Base-by-base conservation (phyloP, 345 rosid species). In the Aquilaria yunnanensis region DNA sequence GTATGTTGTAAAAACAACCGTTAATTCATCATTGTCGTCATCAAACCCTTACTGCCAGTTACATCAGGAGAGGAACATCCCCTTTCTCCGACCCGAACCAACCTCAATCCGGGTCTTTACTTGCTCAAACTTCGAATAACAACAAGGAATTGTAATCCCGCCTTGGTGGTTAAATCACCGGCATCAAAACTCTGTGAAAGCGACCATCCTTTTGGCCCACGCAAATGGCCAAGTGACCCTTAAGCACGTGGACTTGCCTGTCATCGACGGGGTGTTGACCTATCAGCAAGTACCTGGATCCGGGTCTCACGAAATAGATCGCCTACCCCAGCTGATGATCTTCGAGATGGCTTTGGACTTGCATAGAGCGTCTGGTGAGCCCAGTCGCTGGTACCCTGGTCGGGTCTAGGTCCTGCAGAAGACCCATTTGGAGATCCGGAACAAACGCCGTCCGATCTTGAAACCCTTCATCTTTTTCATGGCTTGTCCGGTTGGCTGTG, bases 131-230 rank as follows among this genome's bases (percentile, higher is more conserved):
- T 94, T 97, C 34, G 96, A 81, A 67, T 73, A 82, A n/a, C 72
- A 68, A 74, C 99, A 90, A 60, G 99, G 99, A 23, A 94, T 90
- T 41, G 95, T 90, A 61, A 94, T 85, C 32, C 96, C 96, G 6
- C 99, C 99, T 66, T 80, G 74, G 52, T 88, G 99, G 37, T 75
- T 53, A 65, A 83, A 94, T 23, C 51, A 94, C 86, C 3, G 99
- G 99, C 41, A 94, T 85, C 72, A 88, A 57, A 65, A 90, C 95
- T 62, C 97, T 62, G 53, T 78, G 85, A 70, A 72, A 81, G 34
- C 88, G 96, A 2, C 83, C 83, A 60, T 83, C 95, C 51, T 83
- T 77, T 70, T 82, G 78, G 45, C 97, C 99, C 49, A 94, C 85
- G 75, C 88, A 94, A 4, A 88, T 85, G 13, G 97, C 96, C 62